Base-by-base conservation (phyloP, 805 yeast genomes). In the Phaffomyces opuntiae region DNA sequence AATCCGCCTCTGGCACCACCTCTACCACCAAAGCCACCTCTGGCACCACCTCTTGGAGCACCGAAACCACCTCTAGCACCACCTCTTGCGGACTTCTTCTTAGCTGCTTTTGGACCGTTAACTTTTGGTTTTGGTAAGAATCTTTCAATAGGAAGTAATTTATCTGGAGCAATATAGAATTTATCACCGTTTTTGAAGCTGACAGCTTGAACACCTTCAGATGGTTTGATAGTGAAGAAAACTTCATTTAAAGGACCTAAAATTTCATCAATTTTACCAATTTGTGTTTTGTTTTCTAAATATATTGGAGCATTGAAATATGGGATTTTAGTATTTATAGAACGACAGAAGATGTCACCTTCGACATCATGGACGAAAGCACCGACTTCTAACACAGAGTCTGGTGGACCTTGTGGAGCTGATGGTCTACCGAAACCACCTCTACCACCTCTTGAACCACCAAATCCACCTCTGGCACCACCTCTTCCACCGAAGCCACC, bases 251-350 rank as follows among this genome's bases (percentile, higher is more conserved):
- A 71, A 40, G 99, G 98, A 43, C 99, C 99, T 56, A 93, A 77
- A 52, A 93, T 93, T 74, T 93, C 99, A 66, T 93, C 99, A 48
- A 93, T 96, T 68, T 93, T 93, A 60, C 99, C 99, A 40, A 93
- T 82, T 63, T 85, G 93, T 25, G 96, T 84, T 69, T 93, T 93
- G 76, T 93, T 91, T 66, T 93, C 98, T 57, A 93, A 77, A 67
- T 84, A 93, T 59, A 93, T 90, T 64, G 99, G 99, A 26, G 99
- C 99, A 70, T 93, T 93, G 78, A 93, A 93, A 68, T 91, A 93
- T 61, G 99, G 99, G 56, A 93, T 75, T 73, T 91, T 91, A 47
- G 88, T 81, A 66, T 93, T 93, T 60, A 87, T 86, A 41, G 97
- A 89, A 62, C 90, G 87, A 73, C 98, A 93, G 47, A 93, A 96